Conservation (phyloP, 345 rosid genomes). For the Rhodomyrtus tomentosa region DNA sequence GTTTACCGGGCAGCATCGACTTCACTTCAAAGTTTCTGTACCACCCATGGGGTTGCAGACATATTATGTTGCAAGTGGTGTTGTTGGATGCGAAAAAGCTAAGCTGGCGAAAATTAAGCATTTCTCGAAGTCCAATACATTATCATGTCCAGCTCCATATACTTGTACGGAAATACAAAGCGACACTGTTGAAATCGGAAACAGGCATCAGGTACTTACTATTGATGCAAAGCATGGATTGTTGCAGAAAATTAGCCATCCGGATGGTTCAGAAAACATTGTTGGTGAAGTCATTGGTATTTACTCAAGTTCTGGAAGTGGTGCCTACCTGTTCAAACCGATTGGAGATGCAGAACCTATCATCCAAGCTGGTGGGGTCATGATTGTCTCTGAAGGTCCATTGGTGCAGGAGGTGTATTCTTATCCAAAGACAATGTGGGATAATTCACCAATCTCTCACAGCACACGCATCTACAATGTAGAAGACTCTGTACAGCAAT, state of each 20-base stretch:
- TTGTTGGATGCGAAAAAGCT: slow-evolving; percentile 74
- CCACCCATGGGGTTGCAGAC: slow-evolving; percentile 86
- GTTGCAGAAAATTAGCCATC: slow-evolving; percentile 44
- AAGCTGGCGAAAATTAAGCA: slow-evolving; percentile 49
- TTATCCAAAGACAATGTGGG: slow-evolving; percentile 69
- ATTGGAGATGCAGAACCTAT: slow-evolving; percentile 65
- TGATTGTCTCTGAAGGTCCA: slow-evolving; percentile 62
- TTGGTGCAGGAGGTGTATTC: slow-evolving; percentile 81
- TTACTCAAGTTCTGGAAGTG: slow-evolving; percentile 69
- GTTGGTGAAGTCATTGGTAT: slow-evolving; percentile 72
- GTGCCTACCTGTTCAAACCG: slow-evolving; percentile 91
- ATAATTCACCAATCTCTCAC: slow-evolving; percentile 58
- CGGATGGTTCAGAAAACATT: slow-evolving; percentile 30
- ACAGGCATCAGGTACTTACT: slow-evolving; percentile 60
- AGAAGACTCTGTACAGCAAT: slow-evolving; percentile 44
- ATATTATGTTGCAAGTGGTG: slow-evolving; percentile 77
- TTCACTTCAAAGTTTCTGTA: slow-evolving; percentile 84
- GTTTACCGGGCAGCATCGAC: slow-evolving; percentile 77
- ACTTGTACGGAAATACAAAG: slow-evolving; percentile 58
- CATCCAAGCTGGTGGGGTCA: slow-evolving; percentile 42
- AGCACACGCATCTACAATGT: slow-evolving; percentile 67
- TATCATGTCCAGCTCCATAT: slow-evolving; percentile 71
- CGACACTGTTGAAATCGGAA: slow-evolving; percentile 43
- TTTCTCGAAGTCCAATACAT: slow-evolving; percentile 28
- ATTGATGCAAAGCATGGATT: slow-evolving; percentile 57